phyloP scores from a whole-genome alignment of 2,329 filamentous ascomycete genomes.

The Xylaria hypoxylon region DNA sequence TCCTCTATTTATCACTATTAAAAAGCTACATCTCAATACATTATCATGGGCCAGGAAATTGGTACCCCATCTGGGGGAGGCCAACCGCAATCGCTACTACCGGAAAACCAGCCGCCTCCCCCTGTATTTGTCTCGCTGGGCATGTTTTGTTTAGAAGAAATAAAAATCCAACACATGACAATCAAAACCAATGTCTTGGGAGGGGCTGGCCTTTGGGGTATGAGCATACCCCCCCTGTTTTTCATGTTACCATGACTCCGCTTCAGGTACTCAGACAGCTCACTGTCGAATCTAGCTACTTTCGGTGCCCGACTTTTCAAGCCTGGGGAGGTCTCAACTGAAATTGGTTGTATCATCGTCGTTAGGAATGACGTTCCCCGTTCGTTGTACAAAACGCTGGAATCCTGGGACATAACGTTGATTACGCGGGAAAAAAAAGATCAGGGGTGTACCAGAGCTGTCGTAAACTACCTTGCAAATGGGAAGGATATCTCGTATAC shows the following conservation, averaged over 20 bases:
- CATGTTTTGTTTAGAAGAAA: not conserved
- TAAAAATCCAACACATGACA: not conserved
- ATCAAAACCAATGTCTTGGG: not conserved
- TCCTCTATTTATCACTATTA: not conserved
- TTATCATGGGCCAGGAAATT: constrained; percentile 8
- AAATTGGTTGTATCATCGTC: constrained; percentile 17
- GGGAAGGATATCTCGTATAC: not conserved
- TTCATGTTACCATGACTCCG: not conserved
- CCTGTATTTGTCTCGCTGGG: constrained; percentile 32
- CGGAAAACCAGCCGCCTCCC: not conserved
- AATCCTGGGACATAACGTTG: constrained; percentile 1
- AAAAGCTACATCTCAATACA: not conserved
- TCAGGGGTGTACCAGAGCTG: not conserved
- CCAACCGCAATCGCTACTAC: too few species aligned
- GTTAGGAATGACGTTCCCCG: not conserved
- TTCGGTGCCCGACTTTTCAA: constrained; percentile 33
- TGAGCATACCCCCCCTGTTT: not conserved
- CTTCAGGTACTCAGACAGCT: constrained; percentile 3
- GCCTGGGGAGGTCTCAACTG: not conserved
- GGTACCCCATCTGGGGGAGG: too few species aligned
- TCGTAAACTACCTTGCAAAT: not conserved
- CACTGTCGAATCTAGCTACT: constrained; percentile 25
- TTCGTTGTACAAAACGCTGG: not conserved
- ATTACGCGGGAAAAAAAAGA: not conserved
- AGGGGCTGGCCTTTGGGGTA: constrained; percentile 29